phyloP scores from a whole-genome alignment of 495 filamentous ascomycete species.

The Neurospora africana region DNA sequence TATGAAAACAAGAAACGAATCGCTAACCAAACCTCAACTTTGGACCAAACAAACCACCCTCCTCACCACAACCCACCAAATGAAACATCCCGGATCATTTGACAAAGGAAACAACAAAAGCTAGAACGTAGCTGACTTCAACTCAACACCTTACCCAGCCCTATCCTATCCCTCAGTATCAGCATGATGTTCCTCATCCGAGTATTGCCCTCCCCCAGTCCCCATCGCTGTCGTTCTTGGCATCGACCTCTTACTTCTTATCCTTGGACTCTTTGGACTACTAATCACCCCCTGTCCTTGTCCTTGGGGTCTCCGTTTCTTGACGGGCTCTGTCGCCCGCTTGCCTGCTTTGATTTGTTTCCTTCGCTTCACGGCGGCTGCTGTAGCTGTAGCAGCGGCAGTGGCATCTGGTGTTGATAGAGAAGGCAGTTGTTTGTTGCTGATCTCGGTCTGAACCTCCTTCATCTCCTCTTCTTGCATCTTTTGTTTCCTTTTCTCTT shows the following conservation, averaged over 20 bases:
- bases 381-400: no score
- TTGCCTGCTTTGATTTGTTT: slow-evolving; percentile 23
- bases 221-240: background rate
- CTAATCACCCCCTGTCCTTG: background rate
- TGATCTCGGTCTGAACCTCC: background rate
- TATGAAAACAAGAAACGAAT: background rate
- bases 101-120: background rate
- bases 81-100: background rate
- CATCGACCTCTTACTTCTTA: background rate
- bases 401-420: background rate
- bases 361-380: slow-evolving; percentile 19
- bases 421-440: background rate
- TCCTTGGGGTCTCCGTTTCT: slow-evolving; percentile 1
- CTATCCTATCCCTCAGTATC: slow-evolving; percentile 6
- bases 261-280: background rate
- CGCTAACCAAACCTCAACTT: background rate
- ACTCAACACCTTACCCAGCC: background rate
- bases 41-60: background rate
- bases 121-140: background rate
- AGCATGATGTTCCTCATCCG: slow-evolving; percentile 11
- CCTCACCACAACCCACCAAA: background rate
- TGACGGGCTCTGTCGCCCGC: slow-evolving; percentile 7
- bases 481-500: background rate
- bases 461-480: background rate
- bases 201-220: background rate